phyloP scores from a whole-genome alignment of 2,329 filamentous ascomycete species.

The Spiromastix sp. region DNA sequence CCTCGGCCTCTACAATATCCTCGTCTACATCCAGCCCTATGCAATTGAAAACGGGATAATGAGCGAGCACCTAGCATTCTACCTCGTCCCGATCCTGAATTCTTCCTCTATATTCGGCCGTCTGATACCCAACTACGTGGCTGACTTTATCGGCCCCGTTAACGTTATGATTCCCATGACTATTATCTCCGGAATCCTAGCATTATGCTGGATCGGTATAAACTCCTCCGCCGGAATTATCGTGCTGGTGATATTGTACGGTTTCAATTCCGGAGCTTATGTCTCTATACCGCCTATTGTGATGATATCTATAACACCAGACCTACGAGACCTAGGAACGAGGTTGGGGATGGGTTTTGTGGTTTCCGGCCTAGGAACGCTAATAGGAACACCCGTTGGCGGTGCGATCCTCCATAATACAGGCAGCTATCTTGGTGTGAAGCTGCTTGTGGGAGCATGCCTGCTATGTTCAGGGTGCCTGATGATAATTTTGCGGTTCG shows the following conservation, averaged over 20 bases:
- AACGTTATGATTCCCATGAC: conserved; percentile 42
- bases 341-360: conserved; percentile 45
- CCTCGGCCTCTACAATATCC: conserved; percentile 40
- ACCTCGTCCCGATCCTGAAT: conserved; percentile 60
- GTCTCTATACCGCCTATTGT: conserved; percentile 31
- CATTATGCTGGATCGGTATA: conserved; percentile 33
- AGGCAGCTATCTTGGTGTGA: conserved; percentile 28
- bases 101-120: conserved; percentile 50
- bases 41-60: conserved; percentile 49
- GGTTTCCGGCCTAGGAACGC: conserved; percentile 45
- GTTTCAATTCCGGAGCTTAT: conserved; percentile 43
- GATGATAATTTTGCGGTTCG: conserved; percentile 17
- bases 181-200: conserved; percentile 32
- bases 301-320: conserved; percentile 21
- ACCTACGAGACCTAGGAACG: conserved; percentile 46
- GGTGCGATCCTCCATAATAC: conserved; percentile 42
- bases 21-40: conserved; percentile 45
- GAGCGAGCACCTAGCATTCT: conserved; percentile 46
- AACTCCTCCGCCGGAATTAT: conserved; percentile 30
- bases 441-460: conserved; percentile 9
- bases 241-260: conserved; percentile 35
- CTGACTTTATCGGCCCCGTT: conserved; percentile 47
- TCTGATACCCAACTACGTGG: conserved; percentile 48
- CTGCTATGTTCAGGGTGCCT: conserved; percentile 7
- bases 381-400: conserved; percentile 48